Evolutionary conservation across 2,329 filamentous ascomycete genomes (phyloP).

Genomic region (Epichloe gansuensis): DNA sequence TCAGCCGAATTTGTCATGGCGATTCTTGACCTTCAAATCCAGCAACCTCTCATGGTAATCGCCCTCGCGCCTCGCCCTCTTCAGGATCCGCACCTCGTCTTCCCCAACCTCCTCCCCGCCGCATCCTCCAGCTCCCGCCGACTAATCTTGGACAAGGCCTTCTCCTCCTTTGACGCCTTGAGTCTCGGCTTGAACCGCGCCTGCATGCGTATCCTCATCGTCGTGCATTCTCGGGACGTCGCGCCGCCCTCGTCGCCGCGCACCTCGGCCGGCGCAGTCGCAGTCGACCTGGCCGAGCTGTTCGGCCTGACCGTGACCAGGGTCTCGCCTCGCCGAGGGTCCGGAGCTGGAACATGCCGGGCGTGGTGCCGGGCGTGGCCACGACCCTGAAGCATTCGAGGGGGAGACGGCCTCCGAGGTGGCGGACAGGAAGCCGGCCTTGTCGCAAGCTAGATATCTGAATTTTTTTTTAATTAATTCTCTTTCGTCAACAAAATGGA

Average conservation of each 20-base stretch:
- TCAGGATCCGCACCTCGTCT: constrained; percentile 73
- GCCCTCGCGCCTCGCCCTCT: constrained; percentile 72
- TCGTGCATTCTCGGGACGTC: constrained; percentile 48
- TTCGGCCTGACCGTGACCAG: constrained; percentile 53
- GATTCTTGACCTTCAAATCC: constrained; percentile 80
- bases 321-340: constrained; percentile 56
- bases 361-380: constrained; percentile 44
- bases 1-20: constrained; percentile 69
- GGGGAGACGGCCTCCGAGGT: constrained; percentile 70
- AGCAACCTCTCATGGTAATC: constrained; percentile 81
- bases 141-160: constrained; percentile 74
- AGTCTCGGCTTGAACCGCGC: constrained; percentile 81
- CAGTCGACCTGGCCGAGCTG: constrained; percentile 34
- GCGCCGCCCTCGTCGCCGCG: constrained; percentile 62
- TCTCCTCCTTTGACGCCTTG: constrained; percentile 70
- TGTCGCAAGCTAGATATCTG: constrained; percentile 79
- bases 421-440: constrained; percentile 65
- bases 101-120: constrained; percentile 64
- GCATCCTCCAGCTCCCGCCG: constrained; percentile 73
- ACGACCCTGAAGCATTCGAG: constrained; percentile 72
- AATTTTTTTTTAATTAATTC: neutral
- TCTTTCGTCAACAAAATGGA: neutral
- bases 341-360: constrained; percentile 63
- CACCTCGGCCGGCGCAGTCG: constrained; percentile 46
- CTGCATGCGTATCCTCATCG: constrained; percentile 81